Base-by-base conservation (phyloP, 805 yeast genomes). In the Myxozyma mucilagina region DNA sequence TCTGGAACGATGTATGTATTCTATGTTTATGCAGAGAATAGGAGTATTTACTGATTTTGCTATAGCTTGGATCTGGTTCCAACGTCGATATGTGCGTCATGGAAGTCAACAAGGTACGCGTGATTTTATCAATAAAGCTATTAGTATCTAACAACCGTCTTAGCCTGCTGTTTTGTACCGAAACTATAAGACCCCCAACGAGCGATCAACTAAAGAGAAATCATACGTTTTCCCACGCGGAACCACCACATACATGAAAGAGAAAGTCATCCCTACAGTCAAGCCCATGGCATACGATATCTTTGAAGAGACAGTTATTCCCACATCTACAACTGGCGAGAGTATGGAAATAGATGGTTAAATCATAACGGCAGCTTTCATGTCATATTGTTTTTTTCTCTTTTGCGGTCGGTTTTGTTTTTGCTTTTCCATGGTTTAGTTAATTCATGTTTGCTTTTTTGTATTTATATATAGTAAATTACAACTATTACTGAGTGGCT, bases 51-150 rank as follows among this genome's bases (percentile, higher is more conserved):
- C 39, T 36, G 38, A 39, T 16, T 4, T 31, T 4, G 16, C 16
- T 36, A 9, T 44, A 65, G 68, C 83, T 93, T 72, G 99, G 99
- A 53, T 93, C 98, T 1, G 99, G 99, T 74, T 94, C 99, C 34
- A 94, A 94, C 72, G 98, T 94, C 41, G 99, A 94, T 74, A 79
- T 94, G 65, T 94, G 98, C 79, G 98, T 94, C 16, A 90, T 94
- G 96, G 97, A 93, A 77, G 78, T 83, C 45, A 97, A 94, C 64
- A 85, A 89, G 73, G 96, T 90, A 74, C 32, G 66, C 44, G 11
- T 13, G n/a, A n/a, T 14, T 9, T 10, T 7, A 8, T 10, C 14
- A 24, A 11, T 13, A 35, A 18, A 20, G 24, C 9, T 47, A 2
- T 11, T 34, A n/a, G 29, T 24, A 18, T n/a, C 49, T 57, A 7